Evolutionary conservation across 2,329 filamentous ascomycete genomes (phyloP).

Genomic region (Cryphonectria nitschkei): DNA sequence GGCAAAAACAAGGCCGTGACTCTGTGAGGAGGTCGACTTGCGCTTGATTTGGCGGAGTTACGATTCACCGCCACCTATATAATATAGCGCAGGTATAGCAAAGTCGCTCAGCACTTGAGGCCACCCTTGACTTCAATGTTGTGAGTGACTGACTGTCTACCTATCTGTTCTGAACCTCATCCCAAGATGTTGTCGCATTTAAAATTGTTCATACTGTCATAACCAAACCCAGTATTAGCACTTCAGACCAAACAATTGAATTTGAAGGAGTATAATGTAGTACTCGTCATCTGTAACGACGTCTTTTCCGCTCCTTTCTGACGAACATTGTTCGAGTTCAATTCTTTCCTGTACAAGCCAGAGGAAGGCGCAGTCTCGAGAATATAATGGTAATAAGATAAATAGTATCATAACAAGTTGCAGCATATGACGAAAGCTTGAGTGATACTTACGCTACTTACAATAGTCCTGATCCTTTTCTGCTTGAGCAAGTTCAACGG

Average conservation of each 20-base stretch:
- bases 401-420: background rate
- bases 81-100: background rate
- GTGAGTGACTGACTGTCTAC: background rate
- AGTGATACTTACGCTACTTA: background rate
- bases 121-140: background rate
- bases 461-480: background rate
- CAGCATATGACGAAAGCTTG: background rate
- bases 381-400: background rate
- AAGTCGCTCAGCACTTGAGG: background rate
- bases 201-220: background rate
- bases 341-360: background rate
- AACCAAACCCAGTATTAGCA: background rate
- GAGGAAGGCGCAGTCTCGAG: background rate
- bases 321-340: background rate
- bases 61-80: constrained; percentile 4
- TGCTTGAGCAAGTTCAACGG: background rate
- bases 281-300: background rate
- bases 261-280: background rate
- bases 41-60: constrained; percentile 1
- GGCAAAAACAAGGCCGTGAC: constrained; percentile 26
- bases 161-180: background rate
- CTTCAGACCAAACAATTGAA: background rate
- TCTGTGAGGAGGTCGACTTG: constrained; percentile 1
- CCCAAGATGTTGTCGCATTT: background rate
- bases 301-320: background rate